These are phyloP conservation scores for Termitomyces sp. DNA, from an alignment of 768 basidiomycete species.

Conservation along the genomic window DNA sequence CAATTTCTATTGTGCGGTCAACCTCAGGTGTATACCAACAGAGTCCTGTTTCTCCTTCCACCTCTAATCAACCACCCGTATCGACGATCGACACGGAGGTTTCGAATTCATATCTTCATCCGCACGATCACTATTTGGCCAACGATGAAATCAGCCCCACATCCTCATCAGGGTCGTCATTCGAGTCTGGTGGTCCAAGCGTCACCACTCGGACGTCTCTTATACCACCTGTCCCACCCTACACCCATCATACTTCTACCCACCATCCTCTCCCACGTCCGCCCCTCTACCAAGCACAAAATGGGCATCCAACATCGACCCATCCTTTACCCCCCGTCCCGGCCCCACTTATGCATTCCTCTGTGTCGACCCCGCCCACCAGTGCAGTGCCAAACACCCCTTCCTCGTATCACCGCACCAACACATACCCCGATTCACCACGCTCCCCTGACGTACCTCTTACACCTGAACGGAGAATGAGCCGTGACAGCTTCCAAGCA, in stretches of 20 bases:
- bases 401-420: background rate
- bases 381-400: background rate
- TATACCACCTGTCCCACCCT: background rate
- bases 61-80: background rate
- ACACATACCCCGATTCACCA: slow-evolving; percentile 1
- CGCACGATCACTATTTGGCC: background rate
- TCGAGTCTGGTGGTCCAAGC: slow-evolving; percentile 2
- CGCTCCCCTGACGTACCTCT: background rate
- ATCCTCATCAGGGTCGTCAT: slow-evolving; percentile 8
- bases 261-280: slow-evolving; percentile 12
- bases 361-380: slow-evolving; percentile 9
- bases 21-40: slow-evolving; percentile 3
- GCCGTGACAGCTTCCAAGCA: slow-evolving; percentile 3
- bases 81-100: slow-evolving; percentile 1
- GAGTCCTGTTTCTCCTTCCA: background rate
- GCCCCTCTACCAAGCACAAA: slow-evolving; percentile 1
- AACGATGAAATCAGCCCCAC: slow-evolving; percentile 12
- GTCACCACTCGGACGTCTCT: background rate
- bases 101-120: background rate
- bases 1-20: background rate
- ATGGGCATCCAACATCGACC: background rate
- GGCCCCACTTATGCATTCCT: slow-evolving; percentile 5
- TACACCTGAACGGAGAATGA: slow-evolving; percentile 11
- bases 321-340: slow-evolving; percentile 15
- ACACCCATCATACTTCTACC: background rate